Conservation (phyloP, 306 rosid genomes). For the Acmispon strigosus region DNA sequence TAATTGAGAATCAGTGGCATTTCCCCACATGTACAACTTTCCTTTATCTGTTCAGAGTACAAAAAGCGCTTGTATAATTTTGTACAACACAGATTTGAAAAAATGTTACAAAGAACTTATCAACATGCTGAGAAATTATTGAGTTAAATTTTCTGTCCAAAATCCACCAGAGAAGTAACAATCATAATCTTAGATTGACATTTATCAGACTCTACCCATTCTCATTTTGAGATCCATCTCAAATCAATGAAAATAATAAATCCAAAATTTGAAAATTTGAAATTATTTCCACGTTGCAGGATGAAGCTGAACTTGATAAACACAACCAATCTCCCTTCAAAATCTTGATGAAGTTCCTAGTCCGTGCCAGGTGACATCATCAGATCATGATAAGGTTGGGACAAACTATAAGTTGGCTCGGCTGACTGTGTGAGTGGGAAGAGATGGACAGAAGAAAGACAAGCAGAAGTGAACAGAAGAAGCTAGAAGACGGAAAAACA, state of each 20-base stretch:
- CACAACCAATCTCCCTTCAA: neutral
- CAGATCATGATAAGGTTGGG: neutral
- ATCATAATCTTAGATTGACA: neutral
- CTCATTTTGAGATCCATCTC: neutral
- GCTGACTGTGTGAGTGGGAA: neutral
- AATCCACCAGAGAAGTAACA: neutral
- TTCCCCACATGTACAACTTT: slow-evolving; percentile 86
- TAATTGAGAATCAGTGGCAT: slow-evolving; percentile 69
- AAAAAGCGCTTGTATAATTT: neutral
- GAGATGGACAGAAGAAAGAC: neutral
- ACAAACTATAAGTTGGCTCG: neutral
- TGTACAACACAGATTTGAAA: neutral
- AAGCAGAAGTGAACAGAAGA: neutral
- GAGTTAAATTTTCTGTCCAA: neutral
- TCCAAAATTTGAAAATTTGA: neutral
- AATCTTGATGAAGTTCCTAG: neutral
- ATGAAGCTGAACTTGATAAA: neutral
- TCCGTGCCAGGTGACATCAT: neutral
- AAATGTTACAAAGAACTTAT: neutral
- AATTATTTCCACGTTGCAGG: neutral
- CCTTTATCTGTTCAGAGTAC: slow-evolving; percentile 52
- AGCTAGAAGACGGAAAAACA: neutral
- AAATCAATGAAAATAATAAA: neutral
- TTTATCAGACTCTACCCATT: neutral
- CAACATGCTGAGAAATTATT: neutral